Evolutionary conservation across 176 grass and related monocot species (phyloP), one percentile per base, ranked within the genome.

Genomic region (Carex kokanica): DNA sequence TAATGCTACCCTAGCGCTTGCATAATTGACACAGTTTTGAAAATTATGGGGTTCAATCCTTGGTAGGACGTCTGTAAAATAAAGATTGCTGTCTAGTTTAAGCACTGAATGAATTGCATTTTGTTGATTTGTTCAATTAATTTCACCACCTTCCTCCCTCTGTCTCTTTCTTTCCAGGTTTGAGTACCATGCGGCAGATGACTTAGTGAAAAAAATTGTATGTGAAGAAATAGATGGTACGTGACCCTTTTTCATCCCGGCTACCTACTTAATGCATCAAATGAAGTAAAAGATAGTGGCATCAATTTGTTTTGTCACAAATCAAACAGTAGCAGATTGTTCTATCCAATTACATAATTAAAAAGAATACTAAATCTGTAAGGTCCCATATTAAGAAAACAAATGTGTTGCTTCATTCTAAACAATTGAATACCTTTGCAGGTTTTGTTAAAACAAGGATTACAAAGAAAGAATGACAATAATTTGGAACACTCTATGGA

Each of bases 161-260:
- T 82, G 3, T 86, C 21, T 84, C 27, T 74, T 49, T 49, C 83
- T 66, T 2, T 88, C 81, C 85, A 99, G 97, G 47, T 99, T 99
- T 67, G 91, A 96, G 85, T 96, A 99, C 66, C 80, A 92, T 87
- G 97, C 97, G 49, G 85, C 91, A 74, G 93, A 88, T 49, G 91
- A 99, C 81, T 69, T 95, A 75, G 86, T 92, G 80, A 95, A 95
- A 88, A 88, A 92, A 87, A 74, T 99, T 14, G 89, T 88, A 80
- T 99, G 94, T 74, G 93, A 90, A 86, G 91, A 93, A 88, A 90
- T 60, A 80, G 83, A 95, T 67, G 96, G 96, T 99, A 84, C 16
- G 85, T 83, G 38, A 56, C 63, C 38, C 68, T 80, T 32, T 29
- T 17, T 36, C 10, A 15, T 27, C 8, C 56, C 40, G 27, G 24